Evolutionary conservation across 768 basidiomycete genomes (phyloP).

Genomic region (Glaciozyma antarctica): DNA sequence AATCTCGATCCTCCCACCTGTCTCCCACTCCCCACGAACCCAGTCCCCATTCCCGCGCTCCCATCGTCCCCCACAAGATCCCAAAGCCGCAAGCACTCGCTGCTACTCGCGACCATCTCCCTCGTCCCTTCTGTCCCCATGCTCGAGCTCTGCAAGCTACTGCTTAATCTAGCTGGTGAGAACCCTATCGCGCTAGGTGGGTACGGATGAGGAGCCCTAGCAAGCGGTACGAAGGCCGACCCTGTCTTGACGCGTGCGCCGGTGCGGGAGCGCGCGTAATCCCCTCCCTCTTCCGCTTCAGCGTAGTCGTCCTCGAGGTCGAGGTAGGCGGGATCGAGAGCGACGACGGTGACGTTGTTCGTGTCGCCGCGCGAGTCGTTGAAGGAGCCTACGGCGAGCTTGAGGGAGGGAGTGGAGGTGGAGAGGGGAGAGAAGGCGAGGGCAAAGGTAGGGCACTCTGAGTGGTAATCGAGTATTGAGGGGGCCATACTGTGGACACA

Average conservation of each 20-base stretch:
- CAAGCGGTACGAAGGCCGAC: constrained; percentile 75
- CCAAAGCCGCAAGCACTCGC: constrained; percentile 85
- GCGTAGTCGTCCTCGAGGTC: constrained; percentile 81
- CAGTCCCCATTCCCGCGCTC: constrained; percentile 16
- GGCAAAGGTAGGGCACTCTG: constrained; percentile 26
- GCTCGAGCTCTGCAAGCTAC: constrained; percentile 9
- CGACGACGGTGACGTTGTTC: constrained; percentile 65
- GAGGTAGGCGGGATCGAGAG: constrained; percentile 53
- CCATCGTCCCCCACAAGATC: constrained; percentile 66
- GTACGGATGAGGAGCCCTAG: constrained; percentile 76
- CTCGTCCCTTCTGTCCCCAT: constrained; percentile 41
- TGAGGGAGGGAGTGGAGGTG: constrained; percentile 40
- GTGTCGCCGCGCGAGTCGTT: constrained; percentile 45
- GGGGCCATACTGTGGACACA: constrained; percentile 6
- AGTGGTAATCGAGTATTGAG: constrained; percentile 28
- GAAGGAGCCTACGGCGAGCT: constrained; percentile 76
- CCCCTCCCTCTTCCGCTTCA: constrained; percentile 43
- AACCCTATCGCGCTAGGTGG: constrained; percentile 88
- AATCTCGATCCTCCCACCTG: constrained; percentile 2
- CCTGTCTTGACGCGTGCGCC: constrained; percentile 44
- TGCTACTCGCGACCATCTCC: constrained; percentile 86
- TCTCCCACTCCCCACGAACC: constrained; percentile 12
- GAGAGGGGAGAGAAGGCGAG: constrained; percentile 31
- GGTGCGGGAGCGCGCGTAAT: constrained; percentile 2
- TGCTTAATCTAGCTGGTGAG: constrained; percentile 55